Percentiles rank a stretch among this genome's conserved stretches.
Conservation (phyloP, 2,329 filamentous ascomycete genomes). For the Talaromyces piceae region DNA sequence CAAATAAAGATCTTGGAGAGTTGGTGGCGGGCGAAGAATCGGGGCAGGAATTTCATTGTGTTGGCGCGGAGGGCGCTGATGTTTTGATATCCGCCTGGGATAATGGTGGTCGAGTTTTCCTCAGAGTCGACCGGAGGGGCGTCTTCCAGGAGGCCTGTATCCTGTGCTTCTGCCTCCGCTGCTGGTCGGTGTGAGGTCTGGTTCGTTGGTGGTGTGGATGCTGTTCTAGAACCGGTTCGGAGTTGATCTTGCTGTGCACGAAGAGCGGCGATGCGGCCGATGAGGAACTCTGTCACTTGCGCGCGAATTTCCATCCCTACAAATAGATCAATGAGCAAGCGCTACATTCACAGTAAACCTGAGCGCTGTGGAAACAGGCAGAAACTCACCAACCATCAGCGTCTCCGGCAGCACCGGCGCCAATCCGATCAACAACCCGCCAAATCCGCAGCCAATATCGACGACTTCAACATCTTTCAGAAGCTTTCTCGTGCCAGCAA, state of each 20-base stretch:
- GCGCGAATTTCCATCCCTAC: conserved; percentile 84
- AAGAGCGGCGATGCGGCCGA: conserved; percentile 76
- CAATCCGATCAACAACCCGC: conserved; percentile 79
- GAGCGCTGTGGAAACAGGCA: neutral
- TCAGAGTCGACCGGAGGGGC: conserved; percentile 10
- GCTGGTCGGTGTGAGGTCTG: neutral
- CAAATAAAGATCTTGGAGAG: conserved; percentile 92
- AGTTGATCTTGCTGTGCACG: conserved; percentile 42
- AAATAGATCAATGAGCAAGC: neutral
- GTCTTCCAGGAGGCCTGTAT: conserved; percentile 8
- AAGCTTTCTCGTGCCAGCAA: conserved; percentile 35
- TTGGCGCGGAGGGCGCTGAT: conserved; percentile 84
- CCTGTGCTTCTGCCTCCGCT: neutral
- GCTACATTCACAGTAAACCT: no score
- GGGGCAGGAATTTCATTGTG: conserved; percentile 99
- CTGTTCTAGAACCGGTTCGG: conserved; percentile 19
- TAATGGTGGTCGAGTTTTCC: conserved; percentile 12
- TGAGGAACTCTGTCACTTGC: conserved; percentile 84
- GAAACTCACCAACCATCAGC: conserved; percentile 64
- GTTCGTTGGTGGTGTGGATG: conserved; percentile 3
- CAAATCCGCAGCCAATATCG: conserved; percentile 96
- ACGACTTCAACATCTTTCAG: conserved; percentile 76
- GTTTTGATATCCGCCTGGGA: conserved; percentile 63
- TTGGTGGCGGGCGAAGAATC: conserved; percentile 79
- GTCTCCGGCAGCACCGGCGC: conserved; percentile 73